phyloP scores from a whole-genome alignment of 768 basidiomycete genomes.

The Cantharellus cinnabarinus region DNA sequence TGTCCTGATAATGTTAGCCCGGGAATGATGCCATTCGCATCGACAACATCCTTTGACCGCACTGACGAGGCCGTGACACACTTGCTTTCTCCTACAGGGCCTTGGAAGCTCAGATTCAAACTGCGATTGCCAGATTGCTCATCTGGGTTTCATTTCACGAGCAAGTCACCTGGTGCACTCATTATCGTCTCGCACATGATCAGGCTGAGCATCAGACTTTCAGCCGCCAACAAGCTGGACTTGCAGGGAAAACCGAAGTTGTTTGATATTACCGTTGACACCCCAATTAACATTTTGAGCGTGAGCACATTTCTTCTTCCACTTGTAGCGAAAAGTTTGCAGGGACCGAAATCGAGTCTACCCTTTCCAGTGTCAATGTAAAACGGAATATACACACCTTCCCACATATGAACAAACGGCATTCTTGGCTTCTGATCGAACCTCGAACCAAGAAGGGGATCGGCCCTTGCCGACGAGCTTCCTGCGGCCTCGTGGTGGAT shows the following conservation, averaged over 20 bases:
- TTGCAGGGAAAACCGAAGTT: slow-evolving; percentile 46
- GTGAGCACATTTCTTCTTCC: slow-evolving; percentile 25
- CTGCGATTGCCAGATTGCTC: slow-evolving; percentile 42
- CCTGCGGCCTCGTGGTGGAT: neutral
- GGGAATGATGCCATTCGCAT: neutral
- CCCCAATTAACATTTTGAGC: slow-evolving; percentile 71
- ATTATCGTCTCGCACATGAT: slow-evolving; percentile 56
- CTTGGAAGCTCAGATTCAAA: slow-evolving; percentile 61
- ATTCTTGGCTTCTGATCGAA: neutral
- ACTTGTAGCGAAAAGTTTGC: neutral
- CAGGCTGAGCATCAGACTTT: slow-evolving; percentile 66
- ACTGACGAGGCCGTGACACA: slow-evolving; percentile 16
- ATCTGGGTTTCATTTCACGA: slow-evolving; percentile 46
- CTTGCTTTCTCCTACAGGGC: slow-evolving; percentile 33
- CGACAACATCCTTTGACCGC: neutral
- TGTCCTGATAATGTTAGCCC: neutral
- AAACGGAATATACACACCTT: slow-evolving; percentile 57
- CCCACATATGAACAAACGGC: slow-evolving; percentile 38
- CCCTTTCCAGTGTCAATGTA: slow-evolving; percentile 49
- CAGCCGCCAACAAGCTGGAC: slow-evolving; percentile 49
- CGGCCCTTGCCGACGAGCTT: neutral
- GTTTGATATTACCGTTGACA: slow-evolving; percentile 74
- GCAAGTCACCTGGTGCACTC: slow-evolving; percentile 55
- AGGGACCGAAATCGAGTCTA: neutral
- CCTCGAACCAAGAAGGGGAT: neutral